Evolutionary conservation across 1,284 basidiomycete genomes (phyloP).

Genomic region (Fomitopsis betulina): DNA sequence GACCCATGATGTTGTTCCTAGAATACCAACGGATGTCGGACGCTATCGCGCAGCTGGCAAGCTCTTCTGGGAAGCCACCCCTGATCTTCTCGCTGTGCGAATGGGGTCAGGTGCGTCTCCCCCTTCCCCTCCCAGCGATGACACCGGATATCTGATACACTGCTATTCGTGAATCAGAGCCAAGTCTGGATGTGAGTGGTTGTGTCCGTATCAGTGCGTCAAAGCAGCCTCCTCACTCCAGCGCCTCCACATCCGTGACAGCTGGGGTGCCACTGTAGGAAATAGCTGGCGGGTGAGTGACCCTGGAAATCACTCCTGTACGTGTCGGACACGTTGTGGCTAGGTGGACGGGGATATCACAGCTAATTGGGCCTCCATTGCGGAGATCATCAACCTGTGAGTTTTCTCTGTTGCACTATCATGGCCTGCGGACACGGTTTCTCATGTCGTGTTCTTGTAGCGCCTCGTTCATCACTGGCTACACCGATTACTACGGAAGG

Average conservation of each 20-base stretch:
- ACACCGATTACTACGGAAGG: constrained; percentile 52
- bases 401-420: background rate
- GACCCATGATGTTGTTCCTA: constrained; percentile 10
- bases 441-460: constrained; percentile 15
- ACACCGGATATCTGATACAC: background rate
- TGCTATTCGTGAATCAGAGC: constrained; percentile 25
- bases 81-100: constrained; percentile 45
- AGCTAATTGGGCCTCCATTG: constrained; percentile 31
- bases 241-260: constrained; percentile 2
- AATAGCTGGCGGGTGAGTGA: constrained; percentile 39
- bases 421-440: background rate
- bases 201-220: background rate
- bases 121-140: background rate
- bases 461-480: constrained; percentile 37
- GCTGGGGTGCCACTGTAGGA: constrained; percentile 37
- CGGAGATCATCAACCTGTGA: constrained; percentile 38
- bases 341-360: constrained; percentile 24
- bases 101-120: constrained; percentile 40
- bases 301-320: background rate
- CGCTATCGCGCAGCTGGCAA: constrained; percentile 36
- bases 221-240: background rate
- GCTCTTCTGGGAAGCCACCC: constrained; percentile 30
- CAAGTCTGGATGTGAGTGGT: constrained; percentile 41
- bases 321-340: constrained; percentile 1
- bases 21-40: constrained; percentile 43